Evolutionary conservation across 2,329 filamentous ascomycete genomes (phyloP).

Genomic region (Sporothrix sp.): DNA sequence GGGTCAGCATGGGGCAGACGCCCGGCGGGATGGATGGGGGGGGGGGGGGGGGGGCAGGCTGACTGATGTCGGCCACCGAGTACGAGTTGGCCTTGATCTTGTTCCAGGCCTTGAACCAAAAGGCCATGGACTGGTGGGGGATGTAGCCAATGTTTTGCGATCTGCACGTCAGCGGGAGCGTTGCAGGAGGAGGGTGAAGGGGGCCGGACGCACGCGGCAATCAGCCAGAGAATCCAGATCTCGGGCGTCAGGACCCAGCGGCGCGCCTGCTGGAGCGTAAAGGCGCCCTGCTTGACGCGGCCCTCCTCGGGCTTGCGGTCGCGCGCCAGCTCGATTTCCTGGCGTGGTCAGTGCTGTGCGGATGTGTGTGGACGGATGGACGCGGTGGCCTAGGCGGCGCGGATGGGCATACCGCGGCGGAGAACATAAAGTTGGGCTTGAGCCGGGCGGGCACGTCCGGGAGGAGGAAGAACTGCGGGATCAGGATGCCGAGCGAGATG

Average conservation of each 20-base stretch:
- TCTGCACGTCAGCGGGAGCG: not conserved
- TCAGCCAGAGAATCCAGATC: slow-evolving; percentile 14
- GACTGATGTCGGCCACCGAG: slow-evolving; percentile 14
- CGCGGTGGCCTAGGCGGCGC: no score
- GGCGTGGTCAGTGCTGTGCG: no score
- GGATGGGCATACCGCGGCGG: no score
- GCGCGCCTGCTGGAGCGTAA: slow-evolving; percentile 10
- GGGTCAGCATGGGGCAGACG: not conserved
- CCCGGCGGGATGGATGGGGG: not conserved
- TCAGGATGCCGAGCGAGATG: slow-evolving; percentile 42
- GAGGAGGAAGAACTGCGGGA: slow-evolving; percentile 39
- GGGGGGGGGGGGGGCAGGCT: not conserved
- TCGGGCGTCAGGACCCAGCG: slow-evolving; percentile 10
- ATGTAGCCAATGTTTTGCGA: slow-evolving; percentile 9
- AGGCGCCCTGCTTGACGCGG: slow-evolving; percentile 11
- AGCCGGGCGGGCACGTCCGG: slow-evolving; percentile 31
- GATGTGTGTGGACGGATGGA: no score
- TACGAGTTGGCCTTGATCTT: slow-evolving; percentile 11
- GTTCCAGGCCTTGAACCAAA: slow-evolving; percentile 17
- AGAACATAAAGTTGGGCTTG: slow-evolving; percentile 20
- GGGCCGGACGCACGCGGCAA: slow-evolving; percentile 7
- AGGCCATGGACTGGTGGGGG: slow-evolving; percentile 12
- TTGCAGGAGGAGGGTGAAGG: not conserved
- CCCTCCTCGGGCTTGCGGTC: slow-evolving; percentile 15
- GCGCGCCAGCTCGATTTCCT: slow-evolving; percentile 14